Evolutionary conservation across 2,329 filamentous ascomycete genomes (phyloP).

Genomic region (Helotiales sp.): DNA sequence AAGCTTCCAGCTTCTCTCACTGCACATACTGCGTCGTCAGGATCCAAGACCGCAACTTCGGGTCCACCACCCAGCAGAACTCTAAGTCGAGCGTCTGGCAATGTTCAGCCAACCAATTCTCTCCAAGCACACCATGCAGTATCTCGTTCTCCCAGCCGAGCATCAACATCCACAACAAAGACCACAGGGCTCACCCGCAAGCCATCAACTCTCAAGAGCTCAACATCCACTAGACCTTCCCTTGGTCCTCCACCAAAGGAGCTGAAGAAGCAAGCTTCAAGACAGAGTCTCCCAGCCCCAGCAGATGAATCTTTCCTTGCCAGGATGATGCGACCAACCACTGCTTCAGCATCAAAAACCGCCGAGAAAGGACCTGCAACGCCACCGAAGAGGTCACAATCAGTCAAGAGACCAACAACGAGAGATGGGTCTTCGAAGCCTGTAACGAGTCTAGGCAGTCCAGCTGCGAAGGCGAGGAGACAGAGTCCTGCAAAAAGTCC

Average conservation of each 20-base stretch:
- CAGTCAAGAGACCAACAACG: slow-evolving; percentile 27
- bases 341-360: slow-evolving; percentile 66
- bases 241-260: slow-evolving; percentile 49
- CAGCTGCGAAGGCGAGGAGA: slow-evolving; percentile 17
- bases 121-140: slow-evolving; percentile 32
- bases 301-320: slow-evolving; percentile 73
- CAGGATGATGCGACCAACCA: slow-evolving; percentile 80
- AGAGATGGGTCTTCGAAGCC: slow-evolving; percentile 28
- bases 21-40: slow-evolving; percentile 69
- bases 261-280: slow-evolving; percentile 49
- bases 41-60: slow-evolving; percentile 55
- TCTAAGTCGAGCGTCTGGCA: slow-evolving; percentile 42
- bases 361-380: slow-evolving; percentile 59
- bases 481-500: slow-evolving; percentile 9
- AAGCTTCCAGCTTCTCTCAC: slow-evolving; percentile 67
- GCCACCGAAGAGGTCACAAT: slow-evolving; percentile 35
- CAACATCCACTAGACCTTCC: slow-evolving; percentile 34
- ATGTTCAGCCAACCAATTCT: slow-evolving; percentile 32
- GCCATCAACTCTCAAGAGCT: slow-evolving; percentile 28
- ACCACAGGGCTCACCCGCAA: slow-evolving; percentile 25
- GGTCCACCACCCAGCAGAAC: slow-evolving; percentile 39
- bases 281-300: slow-evolving; percentile 50
- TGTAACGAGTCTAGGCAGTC: slow-evolving; percentile 10
- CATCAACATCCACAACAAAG: slow-evolving; percentile 22
- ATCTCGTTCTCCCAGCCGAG: slow-evolving; percentile 34